Evolutionary conservation across 257 asterid genomes (phyloP).

Genomic region (Solanum neorickii): DNA sequence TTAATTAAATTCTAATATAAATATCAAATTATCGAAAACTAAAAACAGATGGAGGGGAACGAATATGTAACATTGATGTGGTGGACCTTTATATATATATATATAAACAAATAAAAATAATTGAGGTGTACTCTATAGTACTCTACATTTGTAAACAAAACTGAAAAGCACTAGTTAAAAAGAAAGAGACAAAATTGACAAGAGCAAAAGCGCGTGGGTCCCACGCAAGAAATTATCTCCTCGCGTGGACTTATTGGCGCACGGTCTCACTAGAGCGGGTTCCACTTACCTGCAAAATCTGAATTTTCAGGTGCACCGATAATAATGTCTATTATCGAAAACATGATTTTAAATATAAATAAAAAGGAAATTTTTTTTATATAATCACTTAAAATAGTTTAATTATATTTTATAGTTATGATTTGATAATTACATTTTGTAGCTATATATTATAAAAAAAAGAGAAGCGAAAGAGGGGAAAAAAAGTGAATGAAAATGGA

Average conservation of each 20-base stretch:
- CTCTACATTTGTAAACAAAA: background rate
- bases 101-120: too few species aligned
- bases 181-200: background rate
- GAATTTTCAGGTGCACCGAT: background rate
- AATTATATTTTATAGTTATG: too few species aligned
- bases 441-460: too few species aligned
- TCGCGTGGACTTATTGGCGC: background rate
- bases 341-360: too few species aligned
- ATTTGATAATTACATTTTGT: too few species aligned
- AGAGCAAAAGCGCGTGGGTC: background rate
- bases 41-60: background rate
- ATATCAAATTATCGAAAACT: too few species aligned
- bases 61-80: background rate
- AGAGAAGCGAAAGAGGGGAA: too few species aligned
- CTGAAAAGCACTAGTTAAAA: background rate
- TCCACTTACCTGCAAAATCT: background rate
- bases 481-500: too few species aligned
- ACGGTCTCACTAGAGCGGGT: background rate
- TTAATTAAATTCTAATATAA: too few species aligned
- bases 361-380: too few species aligned
- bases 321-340: too few species aligned
- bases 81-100: background rate
- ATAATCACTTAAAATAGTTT: too few species aligned
- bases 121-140: background rate
- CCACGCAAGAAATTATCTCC: background rate